phyloP scores from a whole-genome alignment of 371 early-diverging fungal species.

The Coemansia sp. region DNA sequence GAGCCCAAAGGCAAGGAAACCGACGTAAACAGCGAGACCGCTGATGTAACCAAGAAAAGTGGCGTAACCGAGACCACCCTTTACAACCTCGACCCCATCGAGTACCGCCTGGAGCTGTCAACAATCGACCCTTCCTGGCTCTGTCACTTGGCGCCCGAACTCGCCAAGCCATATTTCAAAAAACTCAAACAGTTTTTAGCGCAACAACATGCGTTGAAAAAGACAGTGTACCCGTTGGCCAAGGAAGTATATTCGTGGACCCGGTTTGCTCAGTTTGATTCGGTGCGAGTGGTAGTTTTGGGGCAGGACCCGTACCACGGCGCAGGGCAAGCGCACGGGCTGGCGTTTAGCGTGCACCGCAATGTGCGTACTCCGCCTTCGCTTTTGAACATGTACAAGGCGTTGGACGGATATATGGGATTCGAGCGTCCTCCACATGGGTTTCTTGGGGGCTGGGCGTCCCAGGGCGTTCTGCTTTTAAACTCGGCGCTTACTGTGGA shows the following conservation, averaged over 20 bases:
- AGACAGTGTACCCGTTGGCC: conserved; percentile 74
- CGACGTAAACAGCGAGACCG: background rate
- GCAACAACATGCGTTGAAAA: conserved; percentile 54
- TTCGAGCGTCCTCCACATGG: conserved; percentile 53
- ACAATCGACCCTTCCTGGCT: conserved; percentile 74
- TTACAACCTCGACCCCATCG: conserved; percentile 2
- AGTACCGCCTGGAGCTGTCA: conserved; percentile 59
- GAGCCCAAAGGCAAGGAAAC: background rate
- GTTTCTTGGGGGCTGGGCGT: conserved; percentile 76
- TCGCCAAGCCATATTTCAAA: conserved; percentile 75
- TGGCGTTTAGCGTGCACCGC: conserved; percentile 83
- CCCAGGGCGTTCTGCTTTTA: conserved; percentile 93
- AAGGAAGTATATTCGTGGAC: conserved; percentile 81
- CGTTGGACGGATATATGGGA: conserved; percentile 70
- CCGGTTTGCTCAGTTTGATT: conserved; percentile 60
- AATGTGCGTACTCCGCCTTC: conserved; percentile 85
- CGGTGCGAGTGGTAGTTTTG: conserved; percentile 82
- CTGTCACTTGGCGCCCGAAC: conserved; percentile 63
- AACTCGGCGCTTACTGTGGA: conserved; percentile 94
- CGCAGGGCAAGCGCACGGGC: conserved; percentile 86
- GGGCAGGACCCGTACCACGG: conserved; percentile 99
- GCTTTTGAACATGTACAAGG: conserved; percentile 90
- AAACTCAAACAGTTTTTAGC: conserved; percentile 71
- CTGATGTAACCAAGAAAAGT: background rate
- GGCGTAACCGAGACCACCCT: background rate